Evolutionary conservation across 805 yeast species (phyloP).

Genomic region (Barnettozyma salicaria): DNA sequence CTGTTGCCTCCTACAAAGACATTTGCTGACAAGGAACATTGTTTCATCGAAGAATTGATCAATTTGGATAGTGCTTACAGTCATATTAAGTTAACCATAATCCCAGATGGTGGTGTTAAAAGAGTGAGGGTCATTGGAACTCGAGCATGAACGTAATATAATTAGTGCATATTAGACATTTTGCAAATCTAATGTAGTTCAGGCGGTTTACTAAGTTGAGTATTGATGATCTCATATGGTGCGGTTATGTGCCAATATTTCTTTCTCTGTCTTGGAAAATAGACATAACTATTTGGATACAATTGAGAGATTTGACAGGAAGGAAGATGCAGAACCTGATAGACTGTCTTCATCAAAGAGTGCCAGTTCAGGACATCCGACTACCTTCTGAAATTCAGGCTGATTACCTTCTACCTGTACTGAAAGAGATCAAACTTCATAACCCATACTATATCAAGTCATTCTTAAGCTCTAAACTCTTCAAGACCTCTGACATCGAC

Average conservation of each 20-base stretch:
- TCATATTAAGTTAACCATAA: conserved; percentile 74
- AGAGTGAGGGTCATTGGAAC: conserved; percentile 77
- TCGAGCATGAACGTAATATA: conserved; percentile 10
- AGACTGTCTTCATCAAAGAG: conserved; percentile 20
- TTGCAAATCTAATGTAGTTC: too few species aligned
- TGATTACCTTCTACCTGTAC: conserved; percentile 15
- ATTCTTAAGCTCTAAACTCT: conserved; percentile 29
- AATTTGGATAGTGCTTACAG: conserved; percentile 37
- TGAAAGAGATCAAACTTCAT: conserved; percentile 19
- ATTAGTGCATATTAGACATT: background rate
- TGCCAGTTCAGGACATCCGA: conserved; percentile 13
- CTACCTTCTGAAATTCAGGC: conserved; percentile 15
- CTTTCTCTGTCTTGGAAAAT: background rate
- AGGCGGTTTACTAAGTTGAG: too few species aligned
- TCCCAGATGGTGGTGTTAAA: conserved; percentile 97
- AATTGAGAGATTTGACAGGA: too few species aligned
- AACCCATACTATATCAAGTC: conserved; percentile 49
- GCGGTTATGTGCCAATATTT: background rate
- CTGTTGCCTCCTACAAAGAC: conserved; percentile 68
- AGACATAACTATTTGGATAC: too few species aligned
- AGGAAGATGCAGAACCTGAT: conserved; percentile 16
- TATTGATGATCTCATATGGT: too few species aligned
- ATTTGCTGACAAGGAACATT: conserved; percentile 79
- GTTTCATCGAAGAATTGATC: conserved; percentile 31
- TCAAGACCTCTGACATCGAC: conserved; percentile 30